These are phyloP conservation scores for Salix caprea DNA, from an alignment of 345 rosid species.

Conservation along the genomic window DNA sequence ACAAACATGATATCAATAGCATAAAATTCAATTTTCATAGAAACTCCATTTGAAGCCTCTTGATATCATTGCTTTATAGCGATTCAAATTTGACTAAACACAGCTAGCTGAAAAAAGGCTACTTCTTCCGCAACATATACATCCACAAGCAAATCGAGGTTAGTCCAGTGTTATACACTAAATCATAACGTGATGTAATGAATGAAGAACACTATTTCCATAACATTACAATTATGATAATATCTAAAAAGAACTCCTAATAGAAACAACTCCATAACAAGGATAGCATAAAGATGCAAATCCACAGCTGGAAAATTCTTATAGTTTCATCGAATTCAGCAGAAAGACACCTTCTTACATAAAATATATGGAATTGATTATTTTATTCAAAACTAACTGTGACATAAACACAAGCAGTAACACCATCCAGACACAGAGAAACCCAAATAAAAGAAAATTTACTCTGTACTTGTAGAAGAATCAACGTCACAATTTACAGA, in stretches of 20 bases:
- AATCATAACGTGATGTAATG: background rate
- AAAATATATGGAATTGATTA: background rate
- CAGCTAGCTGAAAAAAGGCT: background rate
- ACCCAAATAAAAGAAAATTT: background rate
- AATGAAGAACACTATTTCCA: background rate
- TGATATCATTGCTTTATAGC: background rate
- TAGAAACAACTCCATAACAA: background rate
- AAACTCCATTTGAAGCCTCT: background rate
- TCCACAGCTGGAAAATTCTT: background rate
- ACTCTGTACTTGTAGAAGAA: constrained; percentile 22
- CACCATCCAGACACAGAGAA: background rate
- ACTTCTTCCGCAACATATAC: background rate
- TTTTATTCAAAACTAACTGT: background rate
- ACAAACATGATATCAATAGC: background rate
- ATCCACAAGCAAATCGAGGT: background rate
- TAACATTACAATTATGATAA: background rate
- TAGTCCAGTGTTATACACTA: background rate
- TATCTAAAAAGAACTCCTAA: background rate
- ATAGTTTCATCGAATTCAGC: background rate
- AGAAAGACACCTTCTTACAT: background rate
- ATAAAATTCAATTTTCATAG: background rate
- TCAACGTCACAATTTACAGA: constrained; percentile 36
- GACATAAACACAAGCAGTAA: background rate
- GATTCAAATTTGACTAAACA: background rate
- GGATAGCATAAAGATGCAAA: background rate